Evolutionary conservation across 2,329 filamentous ascomycete genomes (phyloP).

Genomic region (Coniella vitis): DNA sequence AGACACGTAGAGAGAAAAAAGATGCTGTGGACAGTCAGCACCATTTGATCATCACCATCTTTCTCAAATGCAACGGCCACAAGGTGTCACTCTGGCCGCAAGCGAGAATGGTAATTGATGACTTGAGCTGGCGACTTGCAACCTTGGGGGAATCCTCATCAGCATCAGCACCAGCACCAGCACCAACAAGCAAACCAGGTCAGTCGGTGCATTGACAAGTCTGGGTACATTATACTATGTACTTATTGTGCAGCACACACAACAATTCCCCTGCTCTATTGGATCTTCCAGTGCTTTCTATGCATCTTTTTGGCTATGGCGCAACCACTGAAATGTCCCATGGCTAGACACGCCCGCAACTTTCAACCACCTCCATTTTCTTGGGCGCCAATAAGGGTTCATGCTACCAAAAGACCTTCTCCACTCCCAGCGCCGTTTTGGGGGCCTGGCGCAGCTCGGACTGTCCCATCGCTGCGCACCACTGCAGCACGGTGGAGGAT

Average conservation of each 20-base stretch:
- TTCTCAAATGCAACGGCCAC: too few species aligned
- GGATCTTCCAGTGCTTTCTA: conserved; percentile 14
- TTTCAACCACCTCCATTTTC: conserved; percentile 17
- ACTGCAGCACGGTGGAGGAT: background rate
- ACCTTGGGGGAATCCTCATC: too few species aligned
- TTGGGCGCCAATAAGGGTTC: conserved; percentile 8
- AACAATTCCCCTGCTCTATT: conserved; percentile 10
- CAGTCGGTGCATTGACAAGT: too few species aligned
- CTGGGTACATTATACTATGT: too few species aligned
- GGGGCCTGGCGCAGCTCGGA: background rate
- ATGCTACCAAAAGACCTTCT: conserved; percentile 1
- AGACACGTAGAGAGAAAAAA: too few species aligned
- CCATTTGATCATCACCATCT: too few species aligned
- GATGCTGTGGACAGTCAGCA: too few species aligned
- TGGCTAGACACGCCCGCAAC: conserved; percentile 10
- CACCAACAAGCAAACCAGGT: background rate
- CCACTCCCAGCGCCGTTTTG: conserved; percentile 3
- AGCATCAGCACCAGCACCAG: background rate
- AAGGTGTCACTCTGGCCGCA: too few species aligned
- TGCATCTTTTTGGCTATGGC: conserved; percentile 5
- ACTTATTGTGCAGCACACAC: too few species aligned
- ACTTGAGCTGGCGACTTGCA: too few species aligned
- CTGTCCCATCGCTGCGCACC: too few species aligned
- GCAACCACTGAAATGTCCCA: conserved; percentile 10
- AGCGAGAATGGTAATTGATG: too few species aligned